Base-by-base conservation (phyloP, 805 yeast species). In the Saturnispora silvae region DNA sequence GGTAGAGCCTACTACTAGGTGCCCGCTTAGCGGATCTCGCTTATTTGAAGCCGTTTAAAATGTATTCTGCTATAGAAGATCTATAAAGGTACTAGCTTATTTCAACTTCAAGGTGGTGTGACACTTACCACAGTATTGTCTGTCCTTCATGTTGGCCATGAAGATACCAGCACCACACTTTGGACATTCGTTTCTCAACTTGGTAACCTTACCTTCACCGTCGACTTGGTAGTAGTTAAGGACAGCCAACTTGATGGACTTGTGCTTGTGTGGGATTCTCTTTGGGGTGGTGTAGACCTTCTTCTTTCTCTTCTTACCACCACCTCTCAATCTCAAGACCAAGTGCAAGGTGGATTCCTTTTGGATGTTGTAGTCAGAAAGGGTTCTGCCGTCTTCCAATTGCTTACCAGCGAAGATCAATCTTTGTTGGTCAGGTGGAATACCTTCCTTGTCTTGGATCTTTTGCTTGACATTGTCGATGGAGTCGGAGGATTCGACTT, bases 291-390 rank as follows among this genome's bases (percentile, higher is more conserved):
- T 89, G 89, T 89, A 92, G 67, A 86, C 96, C 94, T 89, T 89
- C 96, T 92, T 92, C 92, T 92, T 92, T 81, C 95, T 89, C 92
- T 92, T 92, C 84, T 87, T 92, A 77, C 95, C 95, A 72, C 95
- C 96, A 75, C 97, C 97, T 75, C 96, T 84, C 67, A 89, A 82
- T 77, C 96, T 86, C 53, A 89, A 73, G 51, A 89, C 97, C 72
- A 89, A 78, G 69, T 89, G 96, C 41, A 87, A 68, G 47, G 96
- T 87, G 48, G 96, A 85, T 71, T 87, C 97, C 75, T 87, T 87
- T 72, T 86, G 95, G 66, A 87, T 87, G 82, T 87, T 87, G 89
- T 87, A 87, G 72, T 87, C 96, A 50, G 95, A 80, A 49, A 87
- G 70, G 47, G 96, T 87, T 75, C 96, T 83, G 53, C 96, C 96